These are phyloP conservation scores for Boletus patriciae DNA, from an alignment of 768 basidiomycete genomes.

Conservation along the genomic window DNA sequence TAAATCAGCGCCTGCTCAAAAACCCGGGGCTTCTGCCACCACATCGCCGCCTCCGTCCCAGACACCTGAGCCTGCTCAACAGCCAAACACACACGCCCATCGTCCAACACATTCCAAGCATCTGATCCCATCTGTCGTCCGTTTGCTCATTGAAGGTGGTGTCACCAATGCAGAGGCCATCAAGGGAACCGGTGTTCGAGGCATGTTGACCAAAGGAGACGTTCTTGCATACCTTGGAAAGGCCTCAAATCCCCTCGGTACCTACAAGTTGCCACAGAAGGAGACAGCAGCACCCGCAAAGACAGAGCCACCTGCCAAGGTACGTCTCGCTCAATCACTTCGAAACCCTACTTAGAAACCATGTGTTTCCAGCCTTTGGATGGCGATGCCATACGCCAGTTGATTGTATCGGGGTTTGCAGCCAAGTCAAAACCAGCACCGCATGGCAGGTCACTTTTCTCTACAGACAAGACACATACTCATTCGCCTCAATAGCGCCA, in stretches of 20 bases:
- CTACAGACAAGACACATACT: neutral
- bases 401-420: constrained; percentile 63
- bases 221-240: constrained; percentile 84
- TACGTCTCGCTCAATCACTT: constrained; percentile 18
- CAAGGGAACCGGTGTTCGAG: constrained; percentile 85
- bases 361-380: constrained; percentile 48
- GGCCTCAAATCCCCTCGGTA: constrained; percentile 74
- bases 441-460: constrained; percentile 38
- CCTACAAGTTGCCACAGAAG: constrained; percentile 53
- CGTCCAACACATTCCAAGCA: constrained; percentile 58
- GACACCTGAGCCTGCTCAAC: constrained; percentile 23
- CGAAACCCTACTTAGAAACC: neutral
- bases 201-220: constrained; percentile 97
- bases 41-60: constrained; percentile 16
- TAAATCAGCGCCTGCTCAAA: constrained; percentile 13
- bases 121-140: constrained; percentile 87
- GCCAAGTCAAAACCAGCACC: constrained; percentile 51
- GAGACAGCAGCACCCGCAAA: constrained; percentile 32
- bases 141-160: constrained; percentile 61
- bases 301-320: constrained; percentile 40
- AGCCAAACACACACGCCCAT: constrained; percentile 36
- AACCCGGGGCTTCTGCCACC: constrained; percentile 25
- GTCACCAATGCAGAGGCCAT: constrained; percentile 64
- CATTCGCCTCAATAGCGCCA: constrained; percentile 35
- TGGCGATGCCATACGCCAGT: constrained; percentile 59